Evolutionary conservation across 148 eudicot genomes (phyloP).

Genomic region (Chenopodium album): DNA sequence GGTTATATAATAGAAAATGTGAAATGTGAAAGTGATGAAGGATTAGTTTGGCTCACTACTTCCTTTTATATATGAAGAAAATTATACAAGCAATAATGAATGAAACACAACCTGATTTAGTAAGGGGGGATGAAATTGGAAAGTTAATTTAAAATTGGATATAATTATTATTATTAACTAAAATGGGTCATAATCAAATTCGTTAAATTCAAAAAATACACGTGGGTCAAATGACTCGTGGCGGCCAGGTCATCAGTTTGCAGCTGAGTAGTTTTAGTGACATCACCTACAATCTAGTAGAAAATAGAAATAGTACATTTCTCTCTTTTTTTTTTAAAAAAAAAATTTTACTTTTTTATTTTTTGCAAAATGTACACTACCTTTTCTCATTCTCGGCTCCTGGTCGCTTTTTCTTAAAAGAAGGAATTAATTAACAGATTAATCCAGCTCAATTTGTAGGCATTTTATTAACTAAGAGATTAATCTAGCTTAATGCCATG

Average conservation of each 20-base stretch:
- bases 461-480: neutral
- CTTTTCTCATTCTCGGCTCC: neutral
- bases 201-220: slow-evolving; percentile 12
- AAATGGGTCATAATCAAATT: slow-evolving; percentile 17
- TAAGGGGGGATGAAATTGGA: neutral
- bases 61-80: slow-evolving; percentile 1
- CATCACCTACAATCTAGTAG: slow-evolving; percentile 4
- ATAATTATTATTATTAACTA: too few species aligned
- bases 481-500: neutral
- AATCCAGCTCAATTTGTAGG: neutral
- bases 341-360: too few species aligned
- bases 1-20: too few species aligned
- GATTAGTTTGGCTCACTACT: neutral
- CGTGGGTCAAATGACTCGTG: slow-evolving; percentile 28
- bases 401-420: neutral
- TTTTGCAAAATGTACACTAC: neutral
- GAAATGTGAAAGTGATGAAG: neutral
- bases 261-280: slow-evolving; percentile 9
- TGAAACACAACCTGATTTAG: slow-evolving; percentile 4
- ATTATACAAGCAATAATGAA: too few species aligned
- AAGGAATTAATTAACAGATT: neutral
- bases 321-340: too few species aligned
- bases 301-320: too few species aligned
- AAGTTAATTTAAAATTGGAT: slow-evolving; percentile 2
- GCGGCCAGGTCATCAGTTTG: slow-evolving; percentile 29